Conservation (phyloP, 371 early-diverging fungal genomes). For the Entomophthora muscae region DNA sequence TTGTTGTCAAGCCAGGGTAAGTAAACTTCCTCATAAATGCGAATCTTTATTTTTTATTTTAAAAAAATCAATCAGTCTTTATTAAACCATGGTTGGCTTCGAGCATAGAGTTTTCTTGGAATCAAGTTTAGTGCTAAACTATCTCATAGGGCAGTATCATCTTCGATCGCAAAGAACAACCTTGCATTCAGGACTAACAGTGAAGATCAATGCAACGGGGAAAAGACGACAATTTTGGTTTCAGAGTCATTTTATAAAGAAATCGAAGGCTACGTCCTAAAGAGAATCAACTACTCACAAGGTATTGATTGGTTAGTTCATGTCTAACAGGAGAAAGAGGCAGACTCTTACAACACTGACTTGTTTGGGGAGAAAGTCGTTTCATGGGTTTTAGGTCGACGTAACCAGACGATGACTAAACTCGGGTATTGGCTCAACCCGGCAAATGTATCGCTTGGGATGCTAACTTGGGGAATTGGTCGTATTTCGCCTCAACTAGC, state of each 20-base stretch:
- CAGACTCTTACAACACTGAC: not conserved
- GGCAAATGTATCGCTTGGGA: not conserved
- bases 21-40: not conserved
- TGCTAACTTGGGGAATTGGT: not conserved
- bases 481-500: not conserved
- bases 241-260: not conserved
- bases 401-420: not conserved
- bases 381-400: not conserved
- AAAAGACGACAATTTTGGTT: not conserved
- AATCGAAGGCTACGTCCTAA: not conserved
- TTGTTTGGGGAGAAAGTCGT: not conserved
- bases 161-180: not conserved
- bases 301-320: not conserved
- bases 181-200: not conserved
- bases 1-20: conserved; percentile 32
- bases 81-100: too few species aligned
- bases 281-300: not conserved
- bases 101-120: too few species aligned
- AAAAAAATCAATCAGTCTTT: too few species aligned
- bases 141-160: not conserved
- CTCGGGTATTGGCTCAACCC: not conserved
- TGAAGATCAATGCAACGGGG: not conserved
- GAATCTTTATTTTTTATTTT: not conserved
- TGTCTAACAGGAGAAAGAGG: not conserved
- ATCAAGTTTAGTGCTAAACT: too few species aligned